Base-by-base conservation (phyloP, 148 eudicot species). In the Arbutus unedo region DNA sequence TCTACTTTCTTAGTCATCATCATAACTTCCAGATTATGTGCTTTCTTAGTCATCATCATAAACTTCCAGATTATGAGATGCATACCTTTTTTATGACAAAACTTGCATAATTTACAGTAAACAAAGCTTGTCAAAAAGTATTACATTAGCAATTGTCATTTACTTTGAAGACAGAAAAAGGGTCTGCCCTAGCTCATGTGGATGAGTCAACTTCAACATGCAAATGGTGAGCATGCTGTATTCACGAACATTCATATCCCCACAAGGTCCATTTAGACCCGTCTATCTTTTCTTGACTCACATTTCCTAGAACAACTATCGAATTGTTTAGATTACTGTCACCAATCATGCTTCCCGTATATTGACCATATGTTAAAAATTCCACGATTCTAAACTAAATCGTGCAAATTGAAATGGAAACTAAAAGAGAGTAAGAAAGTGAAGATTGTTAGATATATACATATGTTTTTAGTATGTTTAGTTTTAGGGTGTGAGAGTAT, bases 191-290 rank as follows among this genome's bases (percentile, higher is more conserved):
- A 14, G 45, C 9, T 70, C 48, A 70, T 70, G 74, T 13, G 43
- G 74, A 70, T 70, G 74, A 41, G 48, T 70, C 74, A 41, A 70
- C 74, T 68, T 68, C 14, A 68, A 7, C 74, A 41, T 70, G 49
- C n/a, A 38, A 23, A 49, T 21, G 25, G 25, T 49, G 11, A 9
- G 78, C 41, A 19, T 73, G 25, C 51, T 73, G 14, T 18, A 45
- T 44, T 47, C 76, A 73, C n/a, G 21, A 8, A 73, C 53, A 73
- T 19, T 18, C 53, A 73, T 44, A 72, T 45, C 4, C 13, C 13
- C 19, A 18, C 76, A 73, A 73, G 53, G 21, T 73, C 16, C 50
- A 72, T 72, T 72, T 72, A 72, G 23, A 44, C 21, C 7, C 0
- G 75, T 7, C 76, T 43, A 16, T n/a, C 45, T 18, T 10, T 72